A percentile compares a stretch with the other conserved stretches of the same genome.
Evolutionary conservation across 805 yeast genomes (phyloP).

Genomic region (Metschnikowia arizonensis): DNA sequence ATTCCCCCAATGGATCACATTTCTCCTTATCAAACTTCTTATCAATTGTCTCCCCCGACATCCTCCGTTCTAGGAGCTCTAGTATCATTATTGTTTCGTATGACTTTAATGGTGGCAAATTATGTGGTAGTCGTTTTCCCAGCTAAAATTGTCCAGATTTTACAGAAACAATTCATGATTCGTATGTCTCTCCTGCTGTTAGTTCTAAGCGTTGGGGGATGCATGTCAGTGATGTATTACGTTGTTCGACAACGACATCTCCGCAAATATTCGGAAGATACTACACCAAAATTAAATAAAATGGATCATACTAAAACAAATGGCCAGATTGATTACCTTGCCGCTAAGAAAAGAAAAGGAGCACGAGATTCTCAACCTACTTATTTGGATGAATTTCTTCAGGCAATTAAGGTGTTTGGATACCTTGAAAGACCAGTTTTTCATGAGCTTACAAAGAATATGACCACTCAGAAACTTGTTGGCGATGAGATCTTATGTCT

Average conservation of each 20-base stretch:
- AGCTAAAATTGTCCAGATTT: constrained; percentile 21
- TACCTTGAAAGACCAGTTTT: constrained; percentile 86
- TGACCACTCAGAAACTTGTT: constrained; percentile 81
- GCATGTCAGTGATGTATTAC: constrained; percentile 36
- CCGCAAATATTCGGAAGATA: constrained; percentile 52
- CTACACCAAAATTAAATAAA: constrained; percentile 27
- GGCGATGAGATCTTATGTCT: constrained; percentile 72
- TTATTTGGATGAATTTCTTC: constrained; percentile 81
- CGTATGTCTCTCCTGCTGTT: constrained; percentile 50
- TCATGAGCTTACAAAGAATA: constrained; percentile 85
- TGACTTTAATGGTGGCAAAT: constrained; percentile 11
- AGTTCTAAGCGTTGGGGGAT: constrained; percentile 27
- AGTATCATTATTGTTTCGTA: neutral
- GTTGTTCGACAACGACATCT: constrained; percentile 60
- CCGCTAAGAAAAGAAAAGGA: constrained; percentile 27
- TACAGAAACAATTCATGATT: constrained; percentile 45
- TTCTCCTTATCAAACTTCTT: no score
- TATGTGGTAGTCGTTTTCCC: constrained; percentile 13
- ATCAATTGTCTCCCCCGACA: no score
- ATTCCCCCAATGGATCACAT: constrained; percentile 26
- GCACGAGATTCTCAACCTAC: constrained; percentile 42
- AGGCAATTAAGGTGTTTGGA: constrained; percentile 92
- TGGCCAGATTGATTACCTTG: constrained; percentile 44
- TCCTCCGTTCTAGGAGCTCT: neutral
- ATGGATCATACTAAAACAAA: constrained; percentile 36